These are phyloP conservation scores for Helotiales sp. DNA, from an alignment of 2,329 filamentous ascomycete species.

Conservation along the genomic window DNA sequence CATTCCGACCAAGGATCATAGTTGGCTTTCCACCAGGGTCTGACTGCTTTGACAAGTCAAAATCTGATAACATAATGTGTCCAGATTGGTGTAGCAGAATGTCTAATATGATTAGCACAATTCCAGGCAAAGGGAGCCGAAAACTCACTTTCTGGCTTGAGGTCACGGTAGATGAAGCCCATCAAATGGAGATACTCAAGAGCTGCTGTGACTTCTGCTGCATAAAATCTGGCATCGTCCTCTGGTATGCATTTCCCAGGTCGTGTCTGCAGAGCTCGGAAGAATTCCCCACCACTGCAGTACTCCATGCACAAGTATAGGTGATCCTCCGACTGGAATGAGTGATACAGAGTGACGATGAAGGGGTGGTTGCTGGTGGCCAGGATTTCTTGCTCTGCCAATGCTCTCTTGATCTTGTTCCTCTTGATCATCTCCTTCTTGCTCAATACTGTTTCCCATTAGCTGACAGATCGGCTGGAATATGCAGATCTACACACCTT, in stretches of 20 bases:
- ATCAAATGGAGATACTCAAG: slow-evolving; percentile 96
- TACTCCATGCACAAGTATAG: slow-evolving; percentile 99
- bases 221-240: slow-evolving; percentile 95
- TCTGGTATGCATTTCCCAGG: slow-evolving; percentile 97
- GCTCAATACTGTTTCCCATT: slow-evolving; percentile 71
- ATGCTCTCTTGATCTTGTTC: slow-evolving; percentile 98
- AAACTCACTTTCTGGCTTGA: slow-evolving; percentile 91
- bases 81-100: slow-evolving; percentile 98
- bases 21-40: slow-evolving; percentile 93
- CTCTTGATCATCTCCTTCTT: slow-evolving; percentile 99
- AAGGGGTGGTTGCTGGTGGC: slow-evolving; percentile 99
- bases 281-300: slow-evolving; percentile 98
- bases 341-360: slow-evolving; percentile 97
- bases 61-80: slow-evolving; percentile 99
- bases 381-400: slow-evolving; percentile 96
- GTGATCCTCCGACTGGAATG: slow-evolving; percentile 98
- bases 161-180: slow-evolving; percentile 97
- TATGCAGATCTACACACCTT: slow-evolving; percentile 62
- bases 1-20: slow-evolving; percentile 88
- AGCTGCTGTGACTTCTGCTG: slow-evolving; percentile 93
- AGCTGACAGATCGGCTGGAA: slow-evolving; percentile 14
- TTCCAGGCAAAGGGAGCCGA: slow-evolving; percentile 15
- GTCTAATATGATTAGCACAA: slow-evolving; percentile 57
- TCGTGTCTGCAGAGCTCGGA: slow-evolving; percentile 90
- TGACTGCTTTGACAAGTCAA: slow-evolving; percentile 97